Evolutionary conservation across 169 alveolate species (phyloP), one percentile per base, ranked within the genome.

Genomic region (Plasmodium gonderi): DNA sequence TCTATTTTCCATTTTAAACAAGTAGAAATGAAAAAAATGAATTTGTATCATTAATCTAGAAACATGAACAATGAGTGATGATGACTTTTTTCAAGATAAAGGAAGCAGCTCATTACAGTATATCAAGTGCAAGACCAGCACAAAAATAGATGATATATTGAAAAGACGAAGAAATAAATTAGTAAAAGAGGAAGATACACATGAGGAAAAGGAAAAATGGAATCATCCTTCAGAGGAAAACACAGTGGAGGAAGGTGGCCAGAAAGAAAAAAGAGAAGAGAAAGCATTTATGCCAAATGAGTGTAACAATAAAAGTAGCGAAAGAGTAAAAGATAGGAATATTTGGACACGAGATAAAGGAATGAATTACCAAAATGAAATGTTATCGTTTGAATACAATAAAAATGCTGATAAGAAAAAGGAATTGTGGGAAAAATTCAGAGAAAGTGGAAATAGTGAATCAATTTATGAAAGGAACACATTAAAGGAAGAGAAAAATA

Each of bases 131-230:
- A 89, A 76, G 72, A 77, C 93, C 17, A 89, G 89, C 51, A 89
- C 93, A 42, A 89, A 89, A 76, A 89, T 89, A 6, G 93, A 89
- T 44, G 93, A 89, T 42, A 89, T 89, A 38, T 76, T 89, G 40
- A 89, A 89, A 79, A 89, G 93, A 68, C 64, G 93, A 26, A 75
- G 75, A 29, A 40, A 54, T 17, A 85, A 85, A 60, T 47, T 74
- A 60, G 31, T 36, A 20, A 75, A 75, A 42, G 87, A 29, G 26
- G 79, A 11, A 29, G 26, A 17, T 0, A 75, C n/a, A n/a, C n/a
- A 11, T 17, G 36, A 72, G 78, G 17, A 67, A 26, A n/a, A 29
- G 20, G 26, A 4, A 64, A 40, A 54, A 26, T 3, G n/a, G 23
- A 65, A 68, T 17, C n/a, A 29, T 68, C 9, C 11, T 7, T 36